phyloP scores from a whole-genome alignment of 2,329 filamentous ascomycete genomes.

The Zymoseptoria ardabiliae region DNA sequence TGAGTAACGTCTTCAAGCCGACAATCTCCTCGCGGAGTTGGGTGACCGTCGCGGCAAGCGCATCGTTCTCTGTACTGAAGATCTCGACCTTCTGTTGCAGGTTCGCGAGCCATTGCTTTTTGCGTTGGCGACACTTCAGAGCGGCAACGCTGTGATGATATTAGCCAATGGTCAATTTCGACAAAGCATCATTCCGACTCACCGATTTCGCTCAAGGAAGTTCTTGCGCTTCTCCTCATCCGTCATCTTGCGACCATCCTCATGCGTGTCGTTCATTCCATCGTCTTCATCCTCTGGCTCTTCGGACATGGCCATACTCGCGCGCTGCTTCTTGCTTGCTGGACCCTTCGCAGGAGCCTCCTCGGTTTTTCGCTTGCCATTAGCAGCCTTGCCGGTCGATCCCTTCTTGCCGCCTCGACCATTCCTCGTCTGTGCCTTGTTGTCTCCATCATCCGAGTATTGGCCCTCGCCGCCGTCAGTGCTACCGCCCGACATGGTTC shows the following conservation, averaged over 20 bases:
- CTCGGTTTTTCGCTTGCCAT: slow-evolving; percentile 70
- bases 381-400: slow-evolving; percentile 45
- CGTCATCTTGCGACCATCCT: slow-evolving; percentile 78
- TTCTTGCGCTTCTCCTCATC: slow-evolving; percentile 98
- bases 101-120: slow-evolving; percentile 98
- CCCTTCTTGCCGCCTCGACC: slow-evolving; percentile 62
- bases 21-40: slow-evolving; percentile 87
- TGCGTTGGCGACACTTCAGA: slow-evolving; percentile 91
- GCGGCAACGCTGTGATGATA: slow-evolving; percentile 67
- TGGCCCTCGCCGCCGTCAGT: slow-evolving; percentile 50
- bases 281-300: slow-evolving; percentile 48
- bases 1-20: slow-evolving; percentile 82
- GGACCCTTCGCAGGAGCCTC: slow-evolving; percentile 61
- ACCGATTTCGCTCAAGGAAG: slow-evolving; percentile 94
- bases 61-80: slow-evolving; percentile 86
- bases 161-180: slow-evolving; percentile 20
- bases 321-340: slow-evolving; percentile 65
- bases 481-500: slow-evolving; percentile 52
- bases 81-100: slow-evolving; percentile 91
- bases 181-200: slow-evolving; percentile 32
- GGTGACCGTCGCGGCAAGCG: slow-evolving; percentile 72
- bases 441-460: slow-evolving; percentile 60
- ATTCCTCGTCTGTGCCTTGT: slow-evolving; percentile 57
- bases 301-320: slow-evolving; percentile 40
- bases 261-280: slow-evolving; percentile 35